Conservation (phyloP, 2,329 filamentous ascomycete genomes). For the Samsoniella hepiali region DNA sequence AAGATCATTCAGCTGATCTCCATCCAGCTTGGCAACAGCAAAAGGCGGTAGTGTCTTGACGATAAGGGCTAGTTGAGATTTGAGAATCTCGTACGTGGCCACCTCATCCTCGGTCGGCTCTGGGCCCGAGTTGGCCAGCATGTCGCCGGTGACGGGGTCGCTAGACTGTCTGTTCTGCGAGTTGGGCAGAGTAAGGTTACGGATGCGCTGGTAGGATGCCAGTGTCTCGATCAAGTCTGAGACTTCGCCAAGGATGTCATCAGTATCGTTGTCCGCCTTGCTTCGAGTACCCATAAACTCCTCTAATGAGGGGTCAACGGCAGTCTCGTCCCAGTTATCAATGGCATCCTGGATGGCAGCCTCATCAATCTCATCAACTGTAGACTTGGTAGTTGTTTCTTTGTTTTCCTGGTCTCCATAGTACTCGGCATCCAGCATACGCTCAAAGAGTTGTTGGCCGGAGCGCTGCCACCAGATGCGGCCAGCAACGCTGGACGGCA, state of each 20-base stretch:
- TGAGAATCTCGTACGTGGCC: slow-evolving; percentile 67
- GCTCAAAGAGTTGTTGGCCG: slow-evolving; percentile 63
- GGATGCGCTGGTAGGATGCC: slow-evolving; percentile 74
- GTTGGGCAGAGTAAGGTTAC: slow-evolving; percentile 65
- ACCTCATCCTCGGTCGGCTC: slow-evolving; percentile 63
- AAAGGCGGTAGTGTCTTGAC: slow-evolving; percentile 77
- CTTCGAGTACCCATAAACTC: slow-evolving; percentile 50
- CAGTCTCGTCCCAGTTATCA: slow-evolving; percentile 55
- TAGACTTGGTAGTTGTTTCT: slow-evolving; percentile 32
- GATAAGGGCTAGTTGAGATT: slow-evolving; percentile 69
- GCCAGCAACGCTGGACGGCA: slow-evolving; percentile 64
- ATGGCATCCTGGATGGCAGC: slow-evolving; percentile 51
- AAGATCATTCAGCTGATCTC: slow-evolving; percentile 78
- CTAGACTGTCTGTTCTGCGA: slow-evolving; percentile 59
- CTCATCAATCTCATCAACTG: slow-evolving; percentile 46
- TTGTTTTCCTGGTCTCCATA: slow-evolving; percentile 40
- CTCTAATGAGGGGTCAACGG: slow-evolving; percentile 57
- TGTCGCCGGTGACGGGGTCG: slow-evolving; percentile 63
- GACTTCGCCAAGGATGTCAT: slow-evolving; percentile 70
- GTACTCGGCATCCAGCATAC: slow-evolving; percentile 55
- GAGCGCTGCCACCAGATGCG: slow-evolving; percentile 74
- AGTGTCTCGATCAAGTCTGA: slow-evolving; percentile 74
- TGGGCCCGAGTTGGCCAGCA: slow-evolving; percentile 63
- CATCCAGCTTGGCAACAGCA: slow-evolving; percentile 80
- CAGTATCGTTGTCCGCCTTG: slow-evolving; percentile 61